phyloP scores from a whole-genome alignment of 75 land plant genomes.

The Pinus albicaulis region DNA sequence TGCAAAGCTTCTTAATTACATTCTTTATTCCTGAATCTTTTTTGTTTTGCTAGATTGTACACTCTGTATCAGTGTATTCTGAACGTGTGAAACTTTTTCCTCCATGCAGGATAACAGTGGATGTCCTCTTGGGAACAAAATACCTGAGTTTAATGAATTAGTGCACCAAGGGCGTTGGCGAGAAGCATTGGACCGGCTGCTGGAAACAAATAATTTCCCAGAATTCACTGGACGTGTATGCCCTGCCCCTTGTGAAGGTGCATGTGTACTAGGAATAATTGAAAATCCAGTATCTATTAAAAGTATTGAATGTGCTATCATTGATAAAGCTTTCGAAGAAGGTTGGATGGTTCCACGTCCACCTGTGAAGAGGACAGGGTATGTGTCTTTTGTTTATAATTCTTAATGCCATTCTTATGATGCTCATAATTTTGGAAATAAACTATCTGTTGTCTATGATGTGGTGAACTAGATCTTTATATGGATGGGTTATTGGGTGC shows the following conservation, averaged over 20 bases:
- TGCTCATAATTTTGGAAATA: not conserved
- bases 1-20: no score
- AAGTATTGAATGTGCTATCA: slow-evolving; percentile 94
- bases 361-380: slow-evolving; percentile 90
- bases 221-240: slow-evolving; percentile 99
- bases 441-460: not conserved
- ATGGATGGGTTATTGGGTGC: slow-evolving; percentile 18
- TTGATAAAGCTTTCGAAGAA: slow-evolving; percentile 96
- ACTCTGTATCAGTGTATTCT: no score
- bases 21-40: no score
- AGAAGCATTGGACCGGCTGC: slow-evolving; percentile 89
- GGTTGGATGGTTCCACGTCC: slow-evolving; percentile 99
- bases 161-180: slow-evolving; percentile 96
- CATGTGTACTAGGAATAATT: slow-evolving; percentile 97
- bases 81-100: not conserved
- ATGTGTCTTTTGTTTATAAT: slow-evolving; percentile 10
- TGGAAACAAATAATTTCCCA: slow-evolving; percentile 99
- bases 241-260: slow-evolving; percentile 99
- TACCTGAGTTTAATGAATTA: slow-evolving; percentile 97
- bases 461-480: not conserved
- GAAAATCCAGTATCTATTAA: slow-evolving; percentile 98
- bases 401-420: not conserved
- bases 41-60: not conserved
- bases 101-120: slow-evolving; percentile 84
- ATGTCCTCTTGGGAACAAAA: slow-evolving; percentile 98